Conservation (phyloP, 129 eudicot genomes). For the Daucus carota region DH1_v3.0 NC_030381.2:2924001-2924500, state of each 20-base stretch:
- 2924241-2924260: neutral
- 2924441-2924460: neutral
- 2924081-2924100: neutral
- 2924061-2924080: neutral
- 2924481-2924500: neutral
- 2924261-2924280: slow-evolving; percentile 4
- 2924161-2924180: neutral
- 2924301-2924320: slow-evolving; percentile 11
- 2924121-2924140: neutral
- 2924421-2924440: neutral
- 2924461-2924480: neutral
- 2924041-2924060: neutral
- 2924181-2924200: neutral
- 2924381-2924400: neutral
- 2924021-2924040: slow-evolving; percentile 13
- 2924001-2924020: slow-evolving; percentile 22
- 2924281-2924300: neutral
- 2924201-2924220: neutral
- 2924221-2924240: neutral
- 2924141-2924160: neutral
- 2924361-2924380: neutral
- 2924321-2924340: neutral
- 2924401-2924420: neutral
- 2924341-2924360: neutral
- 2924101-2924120: neutral